Conservation (phyloP, 2,329 filamentous ascomycete species). For the Onygenales sp. region DNA sequence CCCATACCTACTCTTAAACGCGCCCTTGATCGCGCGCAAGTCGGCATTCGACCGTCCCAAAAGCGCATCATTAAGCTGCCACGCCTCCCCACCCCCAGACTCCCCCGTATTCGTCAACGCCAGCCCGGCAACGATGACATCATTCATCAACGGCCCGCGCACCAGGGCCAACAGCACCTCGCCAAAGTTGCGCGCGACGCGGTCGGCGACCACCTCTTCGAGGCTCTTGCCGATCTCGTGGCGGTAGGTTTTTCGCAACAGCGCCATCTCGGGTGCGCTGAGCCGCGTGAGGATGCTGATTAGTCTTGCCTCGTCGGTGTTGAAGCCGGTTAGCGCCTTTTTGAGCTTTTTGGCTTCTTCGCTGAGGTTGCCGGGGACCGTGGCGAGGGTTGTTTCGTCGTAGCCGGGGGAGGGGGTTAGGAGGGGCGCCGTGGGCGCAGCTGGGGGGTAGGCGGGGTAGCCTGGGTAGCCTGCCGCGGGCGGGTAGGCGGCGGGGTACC, state of each 20-base stretch:
- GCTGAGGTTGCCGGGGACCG: conserved; percentile 55
- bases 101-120: conserved; percentile 59
- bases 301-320: conserved; percentile 72
- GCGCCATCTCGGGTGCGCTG: conserved; percentile 67
- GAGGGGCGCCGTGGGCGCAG: conserved; percentile 41
- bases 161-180: conserved; percentile 15
- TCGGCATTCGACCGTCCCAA: conserved; percentile 70
- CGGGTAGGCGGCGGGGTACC: conserved; percentile 11
- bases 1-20: conserved; percentile 57
- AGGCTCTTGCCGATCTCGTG: conserved; percentile 46
- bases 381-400: conserved; percentile 1
- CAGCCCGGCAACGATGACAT: conserved; percentile 56
- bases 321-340: conserved; percentile 86
- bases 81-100: too few species aligned
- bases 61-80: conserved; percentile 61
- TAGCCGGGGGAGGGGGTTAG: conserved; percentile 67
- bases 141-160: conserved; percentile 60
- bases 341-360: conserved; percentile 63
- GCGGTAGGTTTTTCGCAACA: conserved; percentile 59
- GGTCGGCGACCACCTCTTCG: background rate
- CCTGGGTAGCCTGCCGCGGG: conserved; percentile 20
- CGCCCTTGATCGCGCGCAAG: conserved; percentile 64
- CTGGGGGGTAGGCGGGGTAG: conserved; percentile 21
- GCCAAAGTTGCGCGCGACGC: background rate
- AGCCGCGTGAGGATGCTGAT: conserved; percentile 62